These are phyloP conservation scores for Neofusicoccum cordaticola DNA, from an alignment of 2,329 filamentous ascomycete genomes.

Conservation along the genomic window DNA sequence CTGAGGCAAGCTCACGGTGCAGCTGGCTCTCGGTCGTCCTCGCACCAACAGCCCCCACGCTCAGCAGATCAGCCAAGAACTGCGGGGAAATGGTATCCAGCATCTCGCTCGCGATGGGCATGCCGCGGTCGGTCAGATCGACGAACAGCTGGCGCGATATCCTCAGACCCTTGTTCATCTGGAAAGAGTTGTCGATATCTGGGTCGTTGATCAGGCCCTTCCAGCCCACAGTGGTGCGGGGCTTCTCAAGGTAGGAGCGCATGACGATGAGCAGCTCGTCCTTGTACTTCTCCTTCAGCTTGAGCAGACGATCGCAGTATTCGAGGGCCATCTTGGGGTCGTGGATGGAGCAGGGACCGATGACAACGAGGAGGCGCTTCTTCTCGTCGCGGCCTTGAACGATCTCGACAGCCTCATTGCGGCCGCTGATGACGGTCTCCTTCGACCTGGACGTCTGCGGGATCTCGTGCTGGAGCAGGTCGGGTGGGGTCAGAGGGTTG, in stretches of 20 bases:
- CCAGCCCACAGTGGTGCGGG: slow-evolving; percentile 95
- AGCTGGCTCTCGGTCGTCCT: slow-evolving; percentile 94
- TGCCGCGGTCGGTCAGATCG: slow-evolving; percentile 84
- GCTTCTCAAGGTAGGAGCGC: slow-evolving; percentile 98
- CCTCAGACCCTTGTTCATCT: slow-evolving; percentile 96
- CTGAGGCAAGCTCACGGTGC: slow-evolving; percentile 89
- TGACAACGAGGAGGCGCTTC: slow-evolving; percentile 69
- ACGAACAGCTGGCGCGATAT: slow-evolving; percentile 87
- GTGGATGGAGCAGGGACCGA: slow-evolving; percentile 96
- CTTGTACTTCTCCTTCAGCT: slow-evolving; percentile 82
- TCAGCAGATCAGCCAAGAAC: slow-evolving; percentile 89
- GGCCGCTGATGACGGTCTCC: slow-evolving; percentile 57
- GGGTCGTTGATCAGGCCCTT: slow-evolving; percentile 99
- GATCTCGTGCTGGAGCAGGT: slow-evolving; percentile 94
- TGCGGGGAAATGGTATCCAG: slow-evolving; percentile 97
- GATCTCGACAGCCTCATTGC: slow-evolving; percentile 59
- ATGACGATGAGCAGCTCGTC: slow-evolving; percentile 92
- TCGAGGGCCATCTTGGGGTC: slow-evolving; percentile 86
- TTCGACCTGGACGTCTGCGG: slow-evolving; percentile 51
- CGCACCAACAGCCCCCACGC: slow-evolving; percentile 90
- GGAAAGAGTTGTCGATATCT: slow-evolving; percentile 96
- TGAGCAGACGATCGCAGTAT: slow-evolving; percentile 82
- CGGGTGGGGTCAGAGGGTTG: slow-evolving; percentile 88
- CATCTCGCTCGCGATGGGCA: slow-evolving; percentile 98
- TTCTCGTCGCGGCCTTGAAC: slow-evolving; percentile 58